Conservation (phyloP, 495 filamentous ascomycete species). For the Cenococcum geophilum region DNA sequence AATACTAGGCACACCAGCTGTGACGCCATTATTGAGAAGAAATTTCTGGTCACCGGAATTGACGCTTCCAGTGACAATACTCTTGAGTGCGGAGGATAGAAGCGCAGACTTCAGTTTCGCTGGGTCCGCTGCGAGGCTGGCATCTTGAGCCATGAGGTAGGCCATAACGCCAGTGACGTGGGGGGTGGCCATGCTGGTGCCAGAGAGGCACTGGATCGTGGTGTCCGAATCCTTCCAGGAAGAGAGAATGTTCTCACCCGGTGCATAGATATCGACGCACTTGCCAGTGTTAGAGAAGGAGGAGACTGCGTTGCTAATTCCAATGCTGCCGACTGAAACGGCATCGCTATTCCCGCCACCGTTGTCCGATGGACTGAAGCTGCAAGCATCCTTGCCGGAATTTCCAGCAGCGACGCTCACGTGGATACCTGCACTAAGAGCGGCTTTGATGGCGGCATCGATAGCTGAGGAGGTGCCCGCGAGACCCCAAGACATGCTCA, state of each 20-base stretch:
- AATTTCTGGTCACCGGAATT: slow-evolving; percentile 22
- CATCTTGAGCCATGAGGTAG: slow-evolving; percentile 38
- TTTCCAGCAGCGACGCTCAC: slow-evolving; percentile 41
- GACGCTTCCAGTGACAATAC: slow-evolving; percentile 11
- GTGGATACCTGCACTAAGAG: slow-evolving; percentile 37
- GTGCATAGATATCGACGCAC: slow-evolving; percentile 44
- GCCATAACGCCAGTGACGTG: slow-evolving; percentile 50
- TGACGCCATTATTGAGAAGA: slow-evolving; percentile 36
- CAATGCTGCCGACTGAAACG: slow-evolving; percentile 39
- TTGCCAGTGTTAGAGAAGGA: slow-evolving; percentile 41
- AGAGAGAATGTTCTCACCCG: slow-evolving; percentile 38
- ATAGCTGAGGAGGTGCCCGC: slow-evolving; percentile 24
- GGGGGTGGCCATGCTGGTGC: slow-evolving; percentile 44
- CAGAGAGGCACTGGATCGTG: slow-evolving; percentile 34
- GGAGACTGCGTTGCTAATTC: slow-evolving; percentile 32
- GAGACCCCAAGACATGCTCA: slow-evolving; percentile 42
- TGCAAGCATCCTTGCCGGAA: slow-evolving; percentile 34
- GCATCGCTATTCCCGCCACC: slow-evolving; percentile 37
- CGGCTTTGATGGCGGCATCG: slow-evolving; percentile 33
- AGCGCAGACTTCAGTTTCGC: slow-evolving; percentile 41
- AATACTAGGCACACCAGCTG: slow-evolving; percentile 8
- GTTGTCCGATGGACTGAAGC: slow-evolving; percentile 31
- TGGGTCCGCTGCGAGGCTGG: slow-evolving; percentile 36
- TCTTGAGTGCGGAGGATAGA: slow-evolving; percentile 21
- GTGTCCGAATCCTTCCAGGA: slow-evolving; percentile 36